Conservation (phyloP, 2,329 filamentous ascomycete species). For the Fusarium begoniae region DNA sequence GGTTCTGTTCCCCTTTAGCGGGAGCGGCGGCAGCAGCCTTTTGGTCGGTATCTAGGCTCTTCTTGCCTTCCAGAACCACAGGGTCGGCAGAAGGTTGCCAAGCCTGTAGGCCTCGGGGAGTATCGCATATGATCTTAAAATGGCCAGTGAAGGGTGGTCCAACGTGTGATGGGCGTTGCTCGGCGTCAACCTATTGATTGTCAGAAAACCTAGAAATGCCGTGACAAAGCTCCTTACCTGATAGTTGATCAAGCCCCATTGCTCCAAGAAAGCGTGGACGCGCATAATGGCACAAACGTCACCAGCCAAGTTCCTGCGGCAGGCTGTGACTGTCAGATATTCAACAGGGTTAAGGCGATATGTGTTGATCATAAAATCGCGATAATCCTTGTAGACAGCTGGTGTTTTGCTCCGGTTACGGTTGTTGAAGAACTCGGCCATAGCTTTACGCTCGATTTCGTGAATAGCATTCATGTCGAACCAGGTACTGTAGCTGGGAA, state of each 20-base stretch:
- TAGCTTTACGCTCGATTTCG: constrained; percentile 89
- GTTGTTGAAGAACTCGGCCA: constrained; percentile 98
- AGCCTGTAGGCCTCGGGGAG: constrained; percentile 90
- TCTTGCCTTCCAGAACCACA: constrained; percentile 68
- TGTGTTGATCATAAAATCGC: constrained; percentile 99
- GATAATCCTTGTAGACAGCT: constrained; percentile 97
- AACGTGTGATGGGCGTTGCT: constrained; percentile 93
- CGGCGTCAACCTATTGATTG: constrained; percentile 82
- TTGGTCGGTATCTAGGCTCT: constrained; percentile 74
- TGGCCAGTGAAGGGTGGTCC: constrained; percentile 97
- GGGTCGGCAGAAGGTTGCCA: constrained; percentile 91
- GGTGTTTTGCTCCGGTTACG: constrained; percentile 98
- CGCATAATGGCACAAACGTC: constrained; percentile 99
- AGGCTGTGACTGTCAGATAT: constrained; percentile 96
- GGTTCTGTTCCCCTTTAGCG: constrained; percentile 82
- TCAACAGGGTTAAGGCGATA: constrained; percentile 96
- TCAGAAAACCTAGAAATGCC: constrained; percentile 39
- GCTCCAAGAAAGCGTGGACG: constrained; percentile 96
- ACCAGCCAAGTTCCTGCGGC: constrained; percentile 90
- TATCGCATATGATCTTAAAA: constrained; percentile 96
- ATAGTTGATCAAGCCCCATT: constrained; percentile 99
- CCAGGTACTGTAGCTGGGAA: constrained; percentile 98
- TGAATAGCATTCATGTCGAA: constrained; percentile 98
- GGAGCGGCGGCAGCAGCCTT: constrained; percentile 72
- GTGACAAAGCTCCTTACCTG: constrained; percentile 68